phyloP scores from a whole-genome alignment of 2,329 filamentous ascomycete species.

The Massarina eburnea region DNA sequence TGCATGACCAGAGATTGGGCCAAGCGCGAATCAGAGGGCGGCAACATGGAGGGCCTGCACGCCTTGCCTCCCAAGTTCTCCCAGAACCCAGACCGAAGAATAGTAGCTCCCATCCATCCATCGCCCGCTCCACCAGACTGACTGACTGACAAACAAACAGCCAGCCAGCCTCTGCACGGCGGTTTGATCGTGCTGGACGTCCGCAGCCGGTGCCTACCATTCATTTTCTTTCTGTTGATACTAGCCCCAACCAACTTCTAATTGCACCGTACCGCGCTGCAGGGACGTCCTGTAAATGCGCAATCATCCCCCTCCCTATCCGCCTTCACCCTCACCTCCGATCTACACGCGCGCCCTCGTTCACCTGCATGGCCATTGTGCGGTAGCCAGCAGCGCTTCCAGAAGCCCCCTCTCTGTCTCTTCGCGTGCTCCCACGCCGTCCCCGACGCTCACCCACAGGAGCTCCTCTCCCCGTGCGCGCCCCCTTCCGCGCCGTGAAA shows the following conservation, averaged over 20 bases:
- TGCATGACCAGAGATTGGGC: constrained; percentile 10
- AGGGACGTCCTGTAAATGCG: constrained; percentile 30
- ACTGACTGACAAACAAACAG: too few relatives aligned
- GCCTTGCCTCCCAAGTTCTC: constrained; percentile 19
- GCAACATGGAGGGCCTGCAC: constrained; percentile 12
- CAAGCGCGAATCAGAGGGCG: constrained; percentile 28
- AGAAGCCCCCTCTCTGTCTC: background rate
- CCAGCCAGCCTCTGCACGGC: constrained; percentile 3
- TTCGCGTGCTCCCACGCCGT: background rate
- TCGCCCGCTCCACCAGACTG: constrained; percentile 18
- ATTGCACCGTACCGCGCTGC: constrained; percentile 24
- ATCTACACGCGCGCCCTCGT: constrained; percentile 9
- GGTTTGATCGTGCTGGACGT: constrained; percentile 10
- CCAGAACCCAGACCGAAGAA: too few relatives aligned
- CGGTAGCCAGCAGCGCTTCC: background rate
- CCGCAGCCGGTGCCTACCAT: constrained; percentile 16
- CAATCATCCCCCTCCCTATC: constrained; percentile 28
- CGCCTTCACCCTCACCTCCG: constrained; percentile 12
- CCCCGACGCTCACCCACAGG: constrained; percentile 1
- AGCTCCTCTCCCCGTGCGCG: constrained; percentile 6
- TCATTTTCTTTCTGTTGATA: constrained; percentile 18
- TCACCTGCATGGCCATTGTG: constrained; percentile 16
- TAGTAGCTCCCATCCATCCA: constrained; percentile 20
- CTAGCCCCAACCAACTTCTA: constrained; percentile 16
- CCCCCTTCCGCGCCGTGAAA: constrained; percentile 10